These are phyloP conservation scores for Peronospora farinosa DNA, from an alignment of 352 stramenopile species.

Conservation along the genomic window DNA sequence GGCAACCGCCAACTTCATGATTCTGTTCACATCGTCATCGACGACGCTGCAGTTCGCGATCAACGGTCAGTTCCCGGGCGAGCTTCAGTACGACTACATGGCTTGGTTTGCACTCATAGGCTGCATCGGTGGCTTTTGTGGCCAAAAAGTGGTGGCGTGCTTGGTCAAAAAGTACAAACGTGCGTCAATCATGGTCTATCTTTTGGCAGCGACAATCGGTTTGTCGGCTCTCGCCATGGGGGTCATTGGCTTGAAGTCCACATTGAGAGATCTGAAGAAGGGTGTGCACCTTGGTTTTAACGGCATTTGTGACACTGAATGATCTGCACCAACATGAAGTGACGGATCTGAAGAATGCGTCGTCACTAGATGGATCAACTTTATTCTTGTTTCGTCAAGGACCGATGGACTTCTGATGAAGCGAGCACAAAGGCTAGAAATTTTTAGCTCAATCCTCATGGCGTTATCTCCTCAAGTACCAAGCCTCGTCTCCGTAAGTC, in stretches of 20 bases:
- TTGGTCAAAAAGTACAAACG: slow-evolving; percentile 88
- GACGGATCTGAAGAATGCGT: background rate
- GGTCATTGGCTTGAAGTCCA: slow-evolving; percentile 50
- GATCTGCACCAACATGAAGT: slow-evolving; percentile 5
- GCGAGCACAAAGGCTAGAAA: too few species aligned
- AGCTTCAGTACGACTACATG: slow-evolving; percentile 89
- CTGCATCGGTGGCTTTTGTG: slow-evolving; percentile 74
- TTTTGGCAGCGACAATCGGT: slow-evolving; percentile 64
- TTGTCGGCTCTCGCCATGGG: slow-evolving; percentile 68
- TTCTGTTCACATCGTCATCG: slow-evolving; percentile 88
- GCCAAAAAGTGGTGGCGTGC: slow-evolving; percentile 79
- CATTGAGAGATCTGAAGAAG: slow-evolving; percentile 51
- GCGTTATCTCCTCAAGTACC: too few species aligned
- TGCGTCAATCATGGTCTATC: slow-evolving; percentile 80
- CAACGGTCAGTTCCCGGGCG: slow-evolving; percentile 68
- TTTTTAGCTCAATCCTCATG: too few species aligned
- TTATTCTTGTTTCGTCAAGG: background rate
- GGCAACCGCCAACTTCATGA: slow-evolving; percentile 90
- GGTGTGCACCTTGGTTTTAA: slow-evolving; percentile 59
- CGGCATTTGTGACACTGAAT: slow-evolving; percentile 58
- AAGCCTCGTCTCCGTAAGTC: too few species aligned
- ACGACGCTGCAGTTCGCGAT: slow-evolving; percentile 89
- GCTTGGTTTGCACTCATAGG: slow-evolving; percentile 87
- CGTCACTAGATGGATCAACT: slow-evolving; percentile 2
- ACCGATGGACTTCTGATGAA: too few species aligned